Conservation (phyloP, 768 basidiomycete genomes). For the Podaxis sp. region DNA sequence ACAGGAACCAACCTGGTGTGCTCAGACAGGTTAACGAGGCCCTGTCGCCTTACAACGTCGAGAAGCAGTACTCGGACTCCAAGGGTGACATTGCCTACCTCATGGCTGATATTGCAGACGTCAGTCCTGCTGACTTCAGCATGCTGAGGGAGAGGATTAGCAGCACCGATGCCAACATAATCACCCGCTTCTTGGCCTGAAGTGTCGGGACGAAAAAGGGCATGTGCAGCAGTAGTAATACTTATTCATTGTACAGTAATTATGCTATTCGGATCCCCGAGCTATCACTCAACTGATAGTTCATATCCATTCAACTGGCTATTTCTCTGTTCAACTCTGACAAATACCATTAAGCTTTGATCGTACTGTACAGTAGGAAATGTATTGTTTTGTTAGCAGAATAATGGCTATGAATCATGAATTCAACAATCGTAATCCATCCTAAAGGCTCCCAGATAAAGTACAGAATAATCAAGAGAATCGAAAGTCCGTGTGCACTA, state of each 20-base stretch:
- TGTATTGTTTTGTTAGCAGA: neutral
- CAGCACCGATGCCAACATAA: slow-evolving; percentile 80
- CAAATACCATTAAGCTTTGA: slow-evolving; percentile 1
- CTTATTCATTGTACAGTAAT: slow-evolving; percentile 19
- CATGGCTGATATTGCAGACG: slow-evolving; percentile 94
- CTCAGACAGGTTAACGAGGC: slow-evolving; percentile 94
- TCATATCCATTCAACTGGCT: slow-evolving; percentile 50
- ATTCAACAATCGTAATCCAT: neutral
- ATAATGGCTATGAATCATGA: slow-evolving; percentile 1
- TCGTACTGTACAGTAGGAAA: slow-evolving; percentile 19
- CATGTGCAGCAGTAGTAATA: slow-evolving; percentile 28
- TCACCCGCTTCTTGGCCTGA: slow-evolving; percentile 80
- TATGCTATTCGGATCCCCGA: slow-evolving; percentile 21
- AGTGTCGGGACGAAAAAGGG: slow-evolving; percentile 20
- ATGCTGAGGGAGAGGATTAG: slow-evolving; percentile 76
- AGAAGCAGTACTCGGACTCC: slow-evolving; percentile 99
- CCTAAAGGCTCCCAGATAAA: slow-evolving; percentile 1
- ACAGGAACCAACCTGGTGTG: slow-evolving; percentile 94
- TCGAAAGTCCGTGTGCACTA: slow-evolving; percentile 27
- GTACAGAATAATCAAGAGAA: slow-evolving; percentile 10
- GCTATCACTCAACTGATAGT: slow-evolving; percentile 36
- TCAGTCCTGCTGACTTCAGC: slow-evolving; percentile 77
- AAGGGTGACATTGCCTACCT: slow-evolving; percentile 92
- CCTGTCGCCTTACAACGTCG: slow-evolving; percentile 93
- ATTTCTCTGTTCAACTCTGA: slow-evolving; percentile 1